phyloP scores from a whole-genome alignment of 768 basidiomycete genomes.

The Mycena chlorophos region DNA sequence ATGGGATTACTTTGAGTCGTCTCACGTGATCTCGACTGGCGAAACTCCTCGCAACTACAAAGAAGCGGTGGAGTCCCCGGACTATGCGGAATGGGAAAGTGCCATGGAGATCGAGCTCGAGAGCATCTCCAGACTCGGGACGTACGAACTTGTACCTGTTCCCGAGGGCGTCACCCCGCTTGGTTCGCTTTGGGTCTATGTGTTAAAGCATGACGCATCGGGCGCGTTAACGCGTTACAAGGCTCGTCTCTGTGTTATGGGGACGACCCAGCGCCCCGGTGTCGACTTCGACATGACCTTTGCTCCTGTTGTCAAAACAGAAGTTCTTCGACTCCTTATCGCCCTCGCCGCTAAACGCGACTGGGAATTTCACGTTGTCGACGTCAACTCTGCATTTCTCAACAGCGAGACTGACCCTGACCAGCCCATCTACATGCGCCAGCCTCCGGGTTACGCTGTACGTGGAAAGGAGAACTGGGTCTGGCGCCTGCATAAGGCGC shows the following conservation, averaged over 20 bases:
- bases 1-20: constrained; percentile 1
- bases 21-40: constrained; percentile 2
- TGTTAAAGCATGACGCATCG: constrained; percentile 33
- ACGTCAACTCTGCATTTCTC: constrained; percentile 36
- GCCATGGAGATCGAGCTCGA: constrained; percentile 26
- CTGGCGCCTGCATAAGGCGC: constrained; percentile 27
- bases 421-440: constrained; percentile 35
- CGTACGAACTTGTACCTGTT: constrained; percentile 26
- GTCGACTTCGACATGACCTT: constrained; percentile 39
- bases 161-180: constrained; percentile 31
- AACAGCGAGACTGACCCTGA: constrained; percentile 28
- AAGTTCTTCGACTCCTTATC: constrained; percentile 23
- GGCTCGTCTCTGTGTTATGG: constrained; percentile 40
- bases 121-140: constrained; percentile 23
- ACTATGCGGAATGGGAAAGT: constrained; percentile 28
- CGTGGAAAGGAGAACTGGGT: constrained; percentile 10
- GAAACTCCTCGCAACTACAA: constrained; percentile 7
- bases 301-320: constrained; percentile 28
- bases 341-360: constrained; percentile 28
- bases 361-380: constrained; percentile 33
- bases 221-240: constrained; percentile 38
- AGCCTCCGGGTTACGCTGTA: constrained; percentile 26
- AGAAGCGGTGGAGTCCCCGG: constrained; percentile 26
- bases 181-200: constrained; percentile 39
- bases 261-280: constrained; percentile 38